Percentiles rank a stretch among this genome's conserved stretches.
Evolutionary conservation across 768 basidiomycete species (phyloP).

Genomic region (Tremella yokohamensis): DNA sequence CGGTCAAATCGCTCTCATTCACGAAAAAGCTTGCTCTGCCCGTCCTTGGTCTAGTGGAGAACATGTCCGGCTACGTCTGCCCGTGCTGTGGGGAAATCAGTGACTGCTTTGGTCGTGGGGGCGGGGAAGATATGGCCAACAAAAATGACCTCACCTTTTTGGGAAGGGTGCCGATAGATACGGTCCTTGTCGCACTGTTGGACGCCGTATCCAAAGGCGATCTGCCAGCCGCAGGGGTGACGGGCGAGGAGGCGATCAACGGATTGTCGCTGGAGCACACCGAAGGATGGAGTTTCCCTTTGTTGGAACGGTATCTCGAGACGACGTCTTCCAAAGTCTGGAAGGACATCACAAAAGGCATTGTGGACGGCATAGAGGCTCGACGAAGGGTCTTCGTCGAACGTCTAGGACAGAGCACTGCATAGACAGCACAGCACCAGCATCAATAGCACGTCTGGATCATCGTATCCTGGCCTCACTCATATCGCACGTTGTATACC

Average conservation of each 20-base stretch:
- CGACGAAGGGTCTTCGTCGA: conserved; percentile 5
- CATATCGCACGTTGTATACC: too few species aligned
- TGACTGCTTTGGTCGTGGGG: conserved; percentile 90
- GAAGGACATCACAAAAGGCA: conserved; percentile 55
- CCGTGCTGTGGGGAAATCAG: conserved; percentile 94
- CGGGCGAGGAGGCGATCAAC: conserved; percentile 1
- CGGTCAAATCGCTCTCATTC: conserved; percentile 94
- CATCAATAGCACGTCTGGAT: not conserved
- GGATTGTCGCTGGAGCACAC: conserved; percentile 13
- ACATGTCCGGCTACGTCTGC: conserved; percentile 97
- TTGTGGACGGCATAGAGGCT: conserved; percentile 19
- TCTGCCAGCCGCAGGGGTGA: conserved; percentile 18
- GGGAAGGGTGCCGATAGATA: conserved; percentile 88
- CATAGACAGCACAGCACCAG: not conserved
- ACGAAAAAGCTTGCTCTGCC: conserved; percentile 80
- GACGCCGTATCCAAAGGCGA: conserved; percentile 59
- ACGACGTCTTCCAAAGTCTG: conserved; percentile 73
- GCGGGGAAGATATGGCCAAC: conserved; percentile 81
- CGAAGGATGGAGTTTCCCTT: conserved; percentile 52
- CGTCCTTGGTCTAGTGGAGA: conserved; percentile 88
- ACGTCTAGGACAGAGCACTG: not conserved
- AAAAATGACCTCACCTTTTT: conserved; percentile 71
- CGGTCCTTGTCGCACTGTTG: conserved; percentile 77
- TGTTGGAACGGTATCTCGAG: conserved; percentile 62
- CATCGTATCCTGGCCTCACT: too few species aligned